These are phyloP conservation scores for Fusarium udum DNA, from an alignment of 2,329 filamentous ascomycete species.

Conservation along the genomic window DNA sequence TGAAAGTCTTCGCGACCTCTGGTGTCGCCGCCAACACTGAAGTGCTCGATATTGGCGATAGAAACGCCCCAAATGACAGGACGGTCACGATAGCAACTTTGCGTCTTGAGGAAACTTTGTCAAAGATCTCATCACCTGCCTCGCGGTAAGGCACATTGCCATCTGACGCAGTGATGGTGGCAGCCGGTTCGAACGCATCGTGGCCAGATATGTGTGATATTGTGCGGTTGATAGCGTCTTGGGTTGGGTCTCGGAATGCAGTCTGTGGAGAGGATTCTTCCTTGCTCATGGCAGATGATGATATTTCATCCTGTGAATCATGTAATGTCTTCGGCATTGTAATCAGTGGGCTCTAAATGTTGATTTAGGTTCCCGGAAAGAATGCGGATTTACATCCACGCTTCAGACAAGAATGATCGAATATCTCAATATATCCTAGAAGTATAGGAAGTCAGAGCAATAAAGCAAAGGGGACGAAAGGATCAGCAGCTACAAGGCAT, in stretches of 20 bases:
- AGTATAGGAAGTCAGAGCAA: neutral
- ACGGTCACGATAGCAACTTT: slow-evolving; percentile 75
- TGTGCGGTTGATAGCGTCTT: slow-evolving; percentile 34
- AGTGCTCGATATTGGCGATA: slow-evolving; percentile 79
- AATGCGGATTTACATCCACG: neutral
- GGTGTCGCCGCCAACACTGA: slow-evolving; percentile 78
- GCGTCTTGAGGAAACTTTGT: slow-evolving; percentile 66
- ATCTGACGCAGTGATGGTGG: neutral
- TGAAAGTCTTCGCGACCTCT: slow-evolving; percentile 73
- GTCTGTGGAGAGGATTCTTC: neutral
- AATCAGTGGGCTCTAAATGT: neutral
- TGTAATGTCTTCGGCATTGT: slow-evolving; percentile 13
- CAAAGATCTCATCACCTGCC: slow-evolving; percentile 66
- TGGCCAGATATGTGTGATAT: slow-evolving; percentile 46
- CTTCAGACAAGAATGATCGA: neutral
- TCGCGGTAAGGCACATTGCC: slow-evolving; percentile 37
- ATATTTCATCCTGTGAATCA: neutral
- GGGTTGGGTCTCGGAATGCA: neutral
- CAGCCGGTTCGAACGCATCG: slow-evolving; percentile 41
- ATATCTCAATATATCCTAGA: neutral
- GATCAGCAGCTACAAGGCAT: neutral
- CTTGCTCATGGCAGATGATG: slow-evolving; percentile 1
- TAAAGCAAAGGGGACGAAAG: neutral
- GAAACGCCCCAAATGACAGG: slow-evolving; percentile 77
- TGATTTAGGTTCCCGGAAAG: neutral